Percentiles rank a stretch among this genome's conserved stretches.
Conservation (phyloP, 202 grass and related monocot genomes). For the Carex sylvatica region DNA sequence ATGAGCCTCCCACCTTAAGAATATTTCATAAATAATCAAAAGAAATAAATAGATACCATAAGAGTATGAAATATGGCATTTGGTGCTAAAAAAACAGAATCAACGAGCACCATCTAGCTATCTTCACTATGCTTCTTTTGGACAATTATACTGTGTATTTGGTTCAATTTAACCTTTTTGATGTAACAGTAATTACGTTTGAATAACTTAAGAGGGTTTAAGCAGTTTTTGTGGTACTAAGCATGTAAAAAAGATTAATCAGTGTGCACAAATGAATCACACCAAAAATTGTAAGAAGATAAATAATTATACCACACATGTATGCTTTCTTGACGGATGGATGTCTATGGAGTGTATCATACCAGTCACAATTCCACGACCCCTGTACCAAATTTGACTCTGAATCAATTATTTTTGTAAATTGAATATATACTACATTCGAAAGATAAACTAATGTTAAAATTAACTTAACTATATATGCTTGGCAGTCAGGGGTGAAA, state of each 20-base stretch:
- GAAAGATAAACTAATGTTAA: background rate
- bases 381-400: constrained; percentile 42
- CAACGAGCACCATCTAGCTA: background rate
- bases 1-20: constrained; percentile 82
- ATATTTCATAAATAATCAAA: constrained; percentile 16
- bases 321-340: constrained; percentile 90
- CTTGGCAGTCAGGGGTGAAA: background rate
- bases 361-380: constrained; percentile 39
- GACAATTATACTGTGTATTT: background rate
- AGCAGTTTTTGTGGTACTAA: background rate
- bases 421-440: background rate
- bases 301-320: constrained; percentile 58
- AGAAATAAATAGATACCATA: background rate
- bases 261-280: background rate
- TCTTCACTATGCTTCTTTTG: background rate
- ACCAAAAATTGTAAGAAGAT: background rate
- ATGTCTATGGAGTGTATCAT: constrained; percentile 93
- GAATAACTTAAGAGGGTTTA: background rate
- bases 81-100: constrained; percentile 5
- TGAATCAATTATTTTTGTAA: background rate
- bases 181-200: background rate
- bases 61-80: background rate
- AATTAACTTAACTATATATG: background rate
- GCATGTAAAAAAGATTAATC: too few relatives aligned
- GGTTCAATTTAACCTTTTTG: background rate